Conservation (phyloP, 768 basidiomycete species). For the Suillus luteus region DNA sequence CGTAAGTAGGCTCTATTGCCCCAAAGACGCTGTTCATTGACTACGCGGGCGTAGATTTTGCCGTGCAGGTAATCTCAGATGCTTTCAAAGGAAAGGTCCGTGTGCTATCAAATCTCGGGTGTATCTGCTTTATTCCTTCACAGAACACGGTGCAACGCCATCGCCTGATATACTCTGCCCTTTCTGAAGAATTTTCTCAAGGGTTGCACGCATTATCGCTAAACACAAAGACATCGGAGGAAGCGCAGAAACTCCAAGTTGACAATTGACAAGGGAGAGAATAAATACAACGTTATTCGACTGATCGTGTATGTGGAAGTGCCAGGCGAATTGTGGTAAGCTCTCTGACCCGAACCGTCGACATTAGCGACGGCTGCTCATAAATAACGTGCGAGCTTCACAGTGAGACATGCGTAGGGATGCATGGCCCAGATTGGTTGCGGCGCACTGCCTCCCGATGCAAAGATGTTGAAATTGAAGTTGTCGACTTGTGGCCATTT, state of each 20-base stretch:
- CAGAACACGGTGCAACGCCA: slow-evolving; percentile 81
- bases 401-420: not conserved
- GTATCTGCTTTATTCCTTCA: slow-evolving; percentile 15
- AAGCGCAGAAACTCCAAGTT: slow-evolving; percentile 31
- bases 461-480: slow-evolving; percentile 2
- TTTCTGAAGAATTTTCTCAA: slow-evolving; percentile 67
- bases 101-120: slow-evolving; percentile 15
- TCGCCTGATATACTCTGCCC: slow-evolving; percentile 71
- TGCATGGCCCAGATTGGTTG: slow-evolving; percentile 1
- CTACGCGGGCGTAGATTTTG: slow-evolving; percentile 59
- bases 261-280: slow-evolving; percentile 13
- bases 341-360: not conserved
- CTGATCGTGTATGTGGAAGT: not conserved
- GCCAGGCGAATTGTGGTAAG: not conserved
- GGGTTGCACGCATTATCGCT: slow-evolving; percentile 81
- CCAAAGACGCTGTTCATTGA: slow-evolving; percentile 20
- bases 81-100: slow-evolving; percentile 73
- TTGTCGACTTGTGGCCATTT: not conserved
- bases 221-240: slow-evolving; percentile 70
- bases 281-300: not conserved
- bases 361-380: slow-evolving; percentile 1
- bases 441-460: not conserved
- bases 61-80: slow-evolving; percentile 71
- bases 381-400: slow-evolving; percentile 11
- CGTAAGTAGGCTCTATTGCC: slow-evolving; percentile 53